These are phyloP conservation scores for Tremella yokohamensis DNA, from an alignment of 768 basidiomycete species.

Conservation along the genomic window DNA sequence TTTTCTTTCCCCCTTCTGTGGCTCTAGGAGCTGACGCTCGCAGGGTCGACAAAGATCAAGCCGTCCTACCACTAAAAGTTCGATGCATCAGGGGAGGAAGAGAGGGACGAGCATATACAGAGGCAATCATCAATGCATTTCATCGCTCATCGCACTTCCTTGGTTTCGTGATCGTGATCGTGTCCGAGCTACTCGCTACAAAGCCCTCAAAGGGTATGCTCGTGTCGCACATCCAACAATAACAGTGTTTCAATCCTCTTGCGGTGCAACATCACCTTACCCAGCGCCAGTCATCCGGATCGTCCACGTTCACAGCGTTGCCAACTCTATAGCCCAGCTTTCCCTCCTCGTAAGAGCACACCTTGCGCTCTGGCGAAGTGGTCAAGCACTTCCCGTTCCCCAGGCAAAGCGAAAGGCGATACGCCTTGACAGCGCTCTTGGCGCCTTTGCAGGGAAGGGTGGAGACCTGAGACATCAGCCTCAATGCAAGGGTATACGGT, in stretches of 20 bases:
- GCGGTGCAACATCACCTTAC: background rate
- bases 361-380: conserved; percentile 20
- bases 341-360: conserved; percentile 33
- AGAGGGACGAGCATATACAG: background rate
- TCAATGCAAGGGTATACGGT: too few relatives aligned
- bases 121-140: conserved; percentile 4
- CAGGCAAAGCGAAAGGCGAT: conserved; percentile 32
- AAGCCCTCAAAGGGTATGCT: background rate
- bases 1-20: background rate
- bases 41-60: conserved; percentile 1
- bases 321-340: conserved; percentile 31
- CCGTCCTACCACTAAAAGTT: background rate
- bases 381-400: conserved; percentile 27
- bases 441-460: conserved; percentile 24
- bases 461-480: conserved; percentile 14
- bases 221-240: background rate
- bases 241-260: background rate
- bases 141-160: background rate
- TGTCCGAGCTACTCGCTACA: background rate
- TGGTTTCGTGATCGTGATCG: background rate
- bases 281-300: conserved; percentile 40
- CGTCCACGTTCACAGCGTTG: conserved; percentile 25
- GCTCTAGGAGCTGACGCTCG: background rate
- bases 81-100: background rate
- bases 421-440: conserved; percentile 26